These are phyloP conservation scores for Magnaporthiopsis incrustans DNA, from an alignment of 2,329 filamentous ascomycete genomes.

Conservation along the genomic window DNA sequence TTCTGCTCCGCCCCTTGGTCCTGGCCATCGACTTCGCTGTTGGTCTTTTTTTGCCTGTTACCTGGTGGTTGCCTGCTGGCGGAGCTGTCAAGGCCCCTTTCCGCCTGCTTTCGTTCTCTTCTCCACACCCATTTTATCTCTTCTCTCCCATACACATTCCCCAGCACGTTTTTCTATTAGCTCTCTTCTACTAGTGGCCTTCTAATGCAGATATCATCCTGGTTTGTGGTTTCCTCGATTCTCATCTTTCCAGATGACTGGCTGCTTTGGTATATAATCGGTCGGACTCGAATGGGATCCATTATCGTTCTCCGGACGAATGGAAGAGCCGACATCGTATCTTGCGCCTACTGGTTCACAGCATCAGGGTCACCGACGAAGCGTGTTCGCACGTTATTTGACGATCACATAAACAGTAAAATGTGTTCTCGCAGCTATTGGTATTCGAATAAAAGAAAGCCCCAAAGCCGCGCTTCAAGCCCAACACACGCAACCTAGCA, in stretches of 20 bases:
- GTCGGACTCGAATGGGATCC: too few relatives aligned
- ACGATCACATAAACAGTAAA: neutral
- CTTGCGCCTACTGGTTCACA: too few relatives aligned
- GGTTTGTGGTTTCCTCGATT: too few relatives aligned
- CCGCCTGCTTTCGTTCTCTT: slow-evolving; percentile 4
- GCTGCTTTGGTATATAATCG: too few relatives aligned
- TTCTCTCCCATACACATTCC: slow-evolving; percentile 2
- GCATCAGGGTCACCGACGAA: too few relatives aligned
- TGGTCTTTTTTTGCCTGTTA: neutral
- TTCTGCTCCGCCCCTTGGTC: neutral
- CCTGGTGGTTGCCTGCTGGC: neutral
- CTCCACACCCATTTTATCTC: neutral
- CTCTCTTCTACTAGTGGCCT: slow-evolving; percentile 47
- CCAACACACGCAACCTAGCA: neutral
- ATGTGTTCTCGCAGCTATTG: neutral
- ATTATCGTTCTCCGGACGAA: too few relatives aligned
- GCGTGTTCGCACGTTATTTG: too few relatives aligned
- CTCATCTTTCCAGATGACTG: too few relatives aligned
- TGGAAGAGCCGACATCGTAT: too few relatives aligned
- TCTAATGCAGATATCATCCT: slow-evolving; percentile 52
- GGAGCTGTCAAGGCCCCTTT: neutral
- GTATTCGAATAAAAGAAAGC: too few relatives aligned
- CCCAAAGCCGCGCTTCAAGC: neutral
- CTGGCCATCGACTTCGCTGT: neutral
- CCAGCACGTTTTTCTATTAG: slow-evolving; percentile 12